Percentiles rank a stretch among this genome's conserved stretches.
Evolutionary conservation across 495 filamentous ascomycete genomes (phyloP).

Genomic region (Hypoxylon perforatum): DNA sequence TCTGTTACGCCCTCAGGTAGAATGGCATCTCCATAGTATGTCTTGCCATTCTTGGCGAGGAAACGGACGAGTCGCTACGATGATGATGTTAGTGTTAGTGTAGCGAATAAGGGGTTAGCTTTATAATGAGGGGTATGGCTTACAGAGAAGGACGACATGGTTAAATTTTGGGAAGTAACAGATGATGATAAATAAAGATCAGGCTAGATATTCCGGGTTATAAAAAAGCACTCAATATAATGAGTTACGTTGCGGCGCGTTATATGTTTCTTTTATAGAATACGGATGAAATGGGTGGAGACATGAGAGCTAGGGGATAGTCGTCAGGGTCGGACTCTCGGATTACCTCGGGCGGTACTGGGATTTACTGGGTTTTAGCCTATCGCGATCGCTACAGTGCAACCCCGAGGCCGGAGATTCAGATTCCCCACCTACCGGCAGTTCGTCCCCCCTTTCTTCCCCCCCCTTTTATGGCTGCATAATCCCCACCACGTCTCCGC

Average conservation of each 20-base stretch:
- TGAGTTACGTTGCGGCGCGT: neutral
- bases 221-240: slow-evolving; percentile 14
- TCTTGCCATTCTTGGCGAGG: slow-evolving; percentile 76
- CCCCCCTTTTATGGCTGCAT: slow-evolving; percentile 3
- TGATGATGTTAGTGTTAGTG: neutral
- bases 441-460: slow-evolving; percentile 25
- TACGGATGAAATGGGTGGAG: neutral
- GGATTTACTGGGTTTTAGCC: slow-evolving; percentile 32
- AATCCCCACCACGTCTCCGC: slow-evolving; percentile 21
- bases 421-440: slow-evolving; percentile 40
- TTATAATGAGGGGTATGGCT: slow-evolving; percentile 25
- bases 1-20: slow-evolving; percentile 74
- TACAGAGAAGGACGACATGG: slow-evolving; percentile 40
- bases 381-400: slow-evolving; percentile 25
- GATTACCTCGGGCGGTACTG: slow-evolving; percentile 38
- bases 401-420: slow-evolving; percentile 38
- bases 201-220: neutral
- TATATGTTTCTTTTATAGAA: slow-evolving; percentile 17
- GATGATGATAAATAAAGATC: neutral
- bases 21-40: slow-evolving; percentile 87
- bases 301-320: neutral
- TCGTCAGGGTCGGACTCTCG: slow-evolving; percentile 31
- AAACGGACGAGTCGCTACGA: slow-evolving; percentile 80
- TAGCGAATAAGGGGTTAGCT: neutral
- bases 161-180: neutral